Base-by-base conservation (phyloP, 345 rosid genomes). In the Reutealis trisperma region DNA sequence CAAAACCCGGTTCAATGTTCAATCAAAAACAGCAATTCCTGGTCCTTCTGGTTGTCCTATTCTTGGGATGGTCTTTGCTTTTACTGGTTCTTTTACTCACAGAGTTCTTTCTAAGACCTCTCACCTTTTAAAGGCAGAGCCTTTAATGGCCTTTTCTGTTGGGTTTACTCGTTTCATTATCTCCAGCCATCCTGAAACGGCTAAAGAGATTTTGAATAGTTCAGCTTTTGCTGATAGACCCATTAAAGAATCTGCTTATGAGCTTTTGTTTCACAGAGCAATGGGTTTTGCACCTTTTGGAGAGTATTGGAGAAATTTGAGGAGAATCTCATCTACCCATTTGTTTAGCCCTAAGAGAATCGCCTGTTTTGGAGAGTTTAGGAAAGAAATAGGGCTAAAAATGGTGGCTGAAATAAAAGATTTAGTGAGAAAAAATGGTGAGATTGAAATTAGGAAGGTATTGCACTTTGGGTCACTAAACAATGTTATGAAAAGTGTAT, bases 271-370 rank as follows among this genome's bases (percentile, higher is more conserved):
- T 47, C 89, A 92, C 58, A 87, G 97, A 57, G 94, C 98, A 24
- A 94, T 92, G 86, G 98, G 97, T 10, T 94, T 94, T 63, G 96
- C 96, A 55, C 93, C 93, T 0, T 92, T 70, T 66, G 96, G 97
- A 1, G 93, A 89, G 70, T 92, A 94, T 76, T 94, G 98, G 96
- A 90, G 97, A 80, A 92, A 90, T 61, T 79, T 92, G 41, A 90
- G 98, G 83, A 85, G 96, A 65, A 90, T 91, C 82, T 90, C 98
- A 3, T 71, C 92, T 0, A 91, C 96, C 44, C 90, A 91, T 87
- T 84, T 91, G 78, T 94, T 94, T 74, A 91, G 94, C 68, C 98
- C 98, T 2, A 84, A 79, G 45, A 87, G 90, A 78, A 83, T 92
- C 2, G 75, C 87, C 8, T 70, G 80, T 52, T 89, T 83, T 1